These are phyloP conservation scores for Marasmius tenuissimus DNA, from an alignment of 1,284 basidiomycete genomes.

Conservation along the genomic window DNA sequence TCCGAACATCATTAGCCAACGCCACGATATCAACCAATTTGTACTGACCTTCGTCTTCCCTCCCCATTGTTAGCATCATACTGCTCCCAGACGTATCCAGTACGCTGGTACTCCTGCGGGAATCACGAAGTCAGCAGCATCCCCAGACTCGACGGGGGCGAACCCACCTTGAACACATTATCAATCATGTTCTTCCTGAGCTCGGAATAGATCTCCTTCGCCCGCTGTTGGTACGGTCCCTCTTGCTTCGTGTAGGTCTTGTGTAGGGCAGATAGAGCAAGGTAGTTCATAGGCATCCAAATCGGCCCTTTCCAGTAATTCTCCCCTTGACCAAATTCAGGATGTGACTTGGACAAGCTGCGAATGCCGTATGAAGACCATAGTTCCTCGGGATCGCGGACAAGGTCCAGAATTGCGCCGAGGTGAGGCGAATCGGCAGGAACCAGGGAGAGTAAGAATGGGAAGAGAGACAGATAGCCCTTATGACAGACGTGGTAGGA, in stretches of 20 bases:
- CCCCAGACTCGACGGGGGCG: neutral
- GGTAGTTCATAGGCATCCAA: slow-evolving; percentile 96
- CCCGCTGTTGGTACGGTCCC: slow-evolving; percentile 80
- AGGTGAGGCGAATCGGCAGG: slow-evolving; percentile 77
- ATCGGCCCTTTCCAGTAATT: slow-evolving; percentile 97
- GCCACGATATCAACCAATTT: slow-evolving; percentile 6
- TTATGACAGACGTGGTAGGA: slow-evolving; percentile 88
- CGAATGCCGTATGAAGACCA: slow-evolving; percentile 92
- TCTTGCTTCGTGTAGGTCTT: slow-evolving; percentile 78
- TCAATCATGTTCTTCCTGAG: slow-evolving; percentile 81
- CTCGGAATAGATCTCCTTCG: slow-evolving; percentile 77
- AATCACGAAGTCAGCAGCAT: slow-evolving; percentile 4
- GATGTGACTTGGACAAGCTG: slow-evolving; percentile 81
- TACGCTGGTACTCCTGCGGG: slow-evolving; percentile 83
- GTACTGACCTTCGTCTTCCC: slow-evolving; percentile 74
- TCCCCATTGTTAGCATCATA: slow-evolving; percentile 85
- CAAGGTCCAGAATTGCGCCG: slow-evolving; percentile 74
- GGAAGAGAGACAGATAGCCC: slow-evolving; percentile 93
- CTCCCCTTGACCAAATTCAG: slow-evolving; percentile 88
- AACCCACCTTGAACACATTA: slow-evolving; percentile 79
- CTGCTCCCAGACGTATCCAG: slow-evolving; percentile 96
- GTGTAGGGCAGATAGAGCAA: slow-evolving; percentile 76
- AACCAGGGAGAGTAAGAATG: slow-evolving; percentile 82
- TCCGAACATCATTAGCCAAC: slow-evolving; percentile 8
- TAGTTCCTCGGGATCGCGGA: slow-evolving; percentile 78